Base-by-base conservation (phyloP, 202 grass and related monocot species). In the Schoenoplectus tabernaemontani region DNA sequence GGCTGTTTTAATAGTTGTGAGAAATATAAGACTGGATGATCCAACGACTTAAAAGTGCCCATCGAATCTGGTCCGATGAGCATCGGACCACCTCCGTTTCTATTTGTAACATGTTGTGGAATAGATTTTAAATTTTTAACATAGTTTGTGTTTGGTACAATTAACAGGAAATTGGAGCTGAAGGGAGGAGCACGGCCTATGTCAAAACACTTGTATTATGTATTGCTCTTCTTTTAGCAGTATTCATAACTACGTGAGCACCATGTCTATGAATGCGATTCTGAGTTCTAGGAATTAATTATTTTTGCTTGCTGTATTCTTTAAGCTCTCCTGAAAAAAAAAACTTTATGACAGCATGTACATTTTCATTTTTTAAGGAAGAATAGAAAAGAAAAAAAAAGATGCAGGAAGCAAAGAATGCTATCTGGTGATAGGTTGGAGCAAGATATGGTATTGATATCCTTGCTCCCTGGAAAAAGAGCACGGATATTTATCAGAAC, bases 131-230 rank as follows among this genome's bases (percentile, higher is more conserved):
- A n/a, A n/a, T n/a, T n/a, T n/a, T n/a, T n/a, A 41, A 68, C 16
- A 1, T 38, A 73, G 36, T 76, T 7, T 51, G 80, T 23, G 74
- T 53, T 77, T 88, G 85, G 34, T 77, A 36, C 7, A 84, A 13
- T 77, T 74, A 78, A 81, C 91, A 93, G 91, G 88, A 89, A 32
- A 61, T 87, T 78, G 70, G 17, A 74, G 84, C 84, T 50, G 84
- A 81, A 24, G 69, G 57, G 22, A 85, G 88, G 84, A 89, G 79
- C 58, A 51, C 81, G 26, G 51, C 83, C 64, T 91, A 68, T 87
- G 84, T 0, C 42, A 87, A 82, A 73, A 85, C 82, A 47, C 57
- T 91, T 63, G 26, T 91, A 79, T 64, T 78, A 85, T 81, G 81
- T 65, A 77, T 85, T 83, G 82, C 81, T 72, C 75, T 81, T 42